Percentiles rank a stretch among this genome's conserved stretches.
Evolutionary conservation across 805 yeast genomes (phyloP).

Genomic region (Metschnikowia koreensis): DNA sequence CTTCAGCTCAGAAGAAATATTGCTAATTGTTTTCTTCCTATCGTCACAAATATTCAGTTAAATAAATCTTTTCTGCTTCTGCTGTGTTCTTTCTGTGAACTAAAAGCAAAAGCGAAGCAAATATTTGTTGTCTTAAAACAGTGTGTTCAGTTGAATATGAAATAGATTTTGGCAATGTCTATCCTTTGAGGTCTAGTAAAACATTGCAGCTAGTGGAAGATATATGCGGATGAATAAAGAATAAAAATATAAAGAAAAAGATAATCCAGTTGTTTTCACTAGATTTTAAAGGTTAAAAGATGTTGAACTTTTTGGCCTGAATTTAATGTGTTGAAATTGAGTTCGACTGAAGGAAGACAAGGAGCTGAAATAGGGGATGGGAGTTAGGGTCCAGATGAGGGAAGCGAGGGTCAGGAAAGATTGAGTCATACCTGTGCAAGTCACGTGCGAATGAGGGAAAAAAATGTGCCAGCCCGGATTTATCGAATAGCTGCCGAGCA

Average conservation of each 20-base stretch:
- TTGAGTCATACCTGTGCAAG: neutral
- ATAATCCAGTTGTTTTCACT: neutral
- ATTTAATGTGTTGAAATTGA: conserved; percentile 1
- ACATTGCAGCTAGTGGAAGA: conserved; percentile 4
- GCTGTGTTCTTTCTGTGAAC: conserved; percentile 10
- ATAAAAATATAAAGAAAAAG: neutral
- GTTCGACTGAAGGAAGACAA: conserved; percentile 3
- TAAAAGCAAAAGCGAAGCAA: neutral
- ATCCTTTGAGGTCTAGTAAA: conserved; percentile 4
- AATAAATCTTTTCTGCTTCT: neutral
- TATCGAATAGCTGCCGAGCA: neutral
- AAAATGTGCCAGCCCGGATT: neutral
- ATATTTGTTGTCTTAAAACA: neutral
- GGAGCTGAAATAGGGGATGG: neutral
- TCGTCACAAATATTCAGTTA: neutral
- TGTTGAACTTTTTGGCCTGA: conserved; percentile 7
- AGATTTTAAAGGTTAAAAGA: conserved; percentile 1
- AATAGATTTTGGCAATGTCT: neutral
- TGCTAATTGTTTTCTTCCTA: neutral
- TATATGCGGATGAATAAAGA: neutral
- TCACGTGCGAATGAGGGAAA: conserved; percentile 1
- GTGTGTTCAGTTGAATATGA: neutral
- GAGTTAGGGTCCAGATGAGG: neutral
- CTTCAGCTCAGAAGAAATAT: neutral
- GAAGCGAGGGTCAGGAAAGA: neutral